These are phyloP conservation scores for Corchorus olitorius DNA, from an alignment of 345 rosid genomes.

Conservation along the genomic window DNA sequence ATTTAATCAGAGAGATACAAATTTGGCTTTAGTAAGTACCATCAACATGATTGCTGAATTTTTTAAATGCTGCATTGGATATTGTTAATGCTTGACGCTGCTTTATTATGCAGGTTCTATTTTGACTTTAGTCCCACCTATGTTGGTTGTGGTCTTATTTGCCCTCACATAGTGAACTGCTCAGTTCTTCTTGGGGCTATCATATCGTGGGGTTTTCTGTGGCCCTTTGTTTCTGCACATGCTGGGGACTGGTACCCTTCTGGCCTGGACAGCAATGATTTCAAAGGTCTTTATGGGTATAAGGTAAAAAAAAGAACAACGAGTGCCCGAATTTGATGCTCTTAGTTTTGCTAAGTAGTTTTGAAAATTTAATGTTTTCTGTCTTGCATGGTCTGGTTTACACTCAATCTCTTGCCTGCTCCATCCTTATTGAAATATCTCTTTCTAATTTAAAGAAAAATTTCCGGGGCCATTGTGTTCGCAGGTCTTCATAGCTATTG, in stretches of 20 bases:
- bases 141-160: constrained; percentile 96
- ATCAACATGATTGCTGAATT: neutral
- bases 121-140: constrained; percentile 93
- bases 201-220: constrained; percentile 87
- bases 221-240: constrained; percentile 76
- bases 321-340: neutral
- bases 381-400: neutral
- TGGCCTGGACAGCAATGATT: constrained; percentile 73
- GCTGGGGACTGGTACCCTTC: constrained; percentile 93
- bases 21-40: constrained; percentile 6
- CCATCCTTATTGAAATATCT: neutral
- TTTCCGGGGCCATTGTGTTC: constrained; percentile 1
- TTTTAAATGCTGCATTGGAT: neutral
- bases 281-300: constrained; percentile 92
- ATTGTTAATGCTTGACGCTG: neutral
- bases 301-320: constrained; percentile 50
- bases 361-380: constrained; percentile 12
- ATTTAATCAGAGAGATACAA: neutral
- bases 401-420: neutral
- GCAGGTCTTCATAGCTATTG: constrained; percentile 87
- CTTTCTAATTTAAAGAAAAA: constrained; percentile 11
- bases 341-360: neutral
- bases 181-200: constrained; percentile 91
- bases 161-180: constrained; percentile 91
- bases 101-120: constrained; percentile 64